phyloP scores from a whole-genome alignment of 2,329 filamentous ascomycete species.

The Verticillium isaacii region DNA sequence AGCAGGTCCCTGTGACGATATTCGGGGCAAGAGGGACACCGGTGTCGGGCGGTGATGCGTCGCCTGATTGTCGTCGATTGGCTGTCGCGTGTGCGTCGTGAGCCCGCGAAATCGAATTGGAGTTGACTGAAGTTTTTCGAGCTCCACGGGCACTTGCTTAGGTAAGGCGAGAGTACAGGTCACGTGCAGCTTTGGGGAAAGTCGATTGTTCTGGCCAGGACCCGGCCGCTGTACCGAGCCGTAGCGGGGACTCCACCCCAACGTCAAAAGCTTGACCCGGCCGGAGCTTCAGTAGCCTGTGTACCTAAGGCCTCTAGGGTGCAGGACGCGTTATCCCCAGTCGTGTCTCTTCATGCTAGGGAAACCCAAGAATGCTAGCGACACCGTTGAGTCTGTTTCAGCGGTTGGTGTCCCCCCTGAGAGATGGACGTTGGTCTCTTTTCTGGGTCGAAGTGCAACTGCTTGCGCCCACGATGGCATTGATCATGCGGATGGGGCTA shows the following conservation, averaged over 20 bases:
- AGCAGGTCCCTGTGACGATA: not conserved
- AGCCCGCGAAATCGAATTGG: not conserved
- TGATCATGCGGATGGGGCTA: not conserved
- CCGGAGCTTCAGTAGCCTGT: not conserved
- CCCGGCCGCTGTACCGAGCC: not conserved
- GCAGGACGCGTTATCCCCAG: not conserved
- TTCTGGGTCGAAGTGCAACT: not conserved
- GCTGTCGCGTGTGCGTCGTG: not conserved
- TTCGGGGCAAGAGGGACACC: not conserved
- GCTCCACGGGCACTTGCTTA: not conserved
- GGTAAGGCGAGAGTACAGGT: not conserved
- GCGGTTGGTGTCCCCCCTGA: not conserved
- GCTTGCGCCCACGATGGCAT: not conserved
- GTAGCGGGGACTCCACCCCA: not conserved
- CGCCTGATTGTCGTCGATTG: not conserved
- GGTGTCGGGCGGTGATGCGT: not conserved
- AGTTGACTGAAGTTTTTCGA: slow-evolving; percentile 1
- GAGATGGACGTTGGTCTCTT: not conserved
- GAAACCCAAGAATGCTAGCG: not conserved
- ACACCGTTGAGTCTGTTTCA: not conserved
- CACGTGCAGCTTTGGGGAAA: not conserved
- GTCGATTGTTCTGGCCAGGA: not conserved
- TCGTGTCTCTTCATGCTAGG: not conserved
- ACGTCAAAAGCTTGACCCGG: not conserved
- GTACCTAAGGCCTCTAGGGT: no score